Conservation (phyloP, 1,284 basidiomycete species). For the Cryptococcus jaspeensis region DNA sequence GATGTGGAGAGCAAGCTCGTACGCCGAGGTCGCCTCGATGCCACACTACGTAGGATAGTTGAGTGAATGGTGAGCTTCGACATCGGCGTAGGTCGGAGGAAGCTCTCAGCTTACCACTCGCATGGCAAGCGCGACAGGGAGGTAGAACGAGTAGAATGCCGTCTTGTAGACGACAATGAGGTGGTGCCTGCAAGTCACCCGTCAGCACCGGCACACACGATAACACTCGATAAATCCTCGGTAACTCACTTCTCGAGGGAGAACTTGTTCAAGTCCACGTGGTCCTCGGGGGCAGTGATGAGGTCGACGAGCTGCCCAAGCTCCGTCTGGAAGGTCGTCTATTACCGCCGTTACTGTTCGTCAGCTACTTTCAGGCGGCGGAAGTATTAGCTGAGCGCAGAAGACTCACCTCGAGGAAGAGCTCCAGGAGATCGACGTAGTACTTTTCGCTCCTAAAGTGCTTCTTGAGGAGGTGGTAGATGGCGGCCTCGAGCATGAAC, state of each 20-base stretch:
- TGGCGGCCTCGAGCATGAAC: constrained; percentile 93
- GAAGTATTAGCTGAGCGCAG: not conserved
- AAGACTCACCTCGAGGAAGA: constrained; percentile 76
- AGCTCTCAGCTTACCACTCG: constrained; percentile 54
- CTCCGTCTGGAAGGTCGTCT: constrained; percentile 91
- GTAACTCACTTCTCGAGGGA: constrained; percentile 66
- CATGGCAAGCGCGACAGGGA: constrained; percentile 94
- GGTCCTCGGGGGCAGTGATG: constrained; percentile 89
- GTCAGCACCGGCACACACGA: not conserved
- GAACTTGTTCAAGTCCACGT: constrained; percentile 84
- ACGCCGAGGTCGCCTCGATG: constrained; percentile 69
- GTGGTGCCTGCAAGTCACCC: constrained; percentile 63
- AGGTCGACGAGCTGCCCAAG: constrained; percentile 94
- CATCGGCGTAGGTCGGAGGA: not conserved
- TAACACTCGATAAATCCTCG: not conserved
- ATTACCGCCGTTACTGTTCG: constrained; percentile 8
- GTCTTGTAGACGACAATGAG: constrained; percentile 98
- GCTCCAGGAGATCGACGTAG: constrained; percentile 85
- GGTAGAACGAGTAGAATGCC: constrained; percentile 97
- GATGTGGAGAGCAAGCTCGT: constrained; percentile 76
- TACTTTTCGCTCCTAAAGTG: constrained; percentile 80
- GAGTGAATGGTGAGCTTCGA: not conserved
- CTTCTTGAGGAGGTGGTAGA: constrained; percentile 85
- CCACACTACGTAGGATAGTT: constrained; percentile 53
- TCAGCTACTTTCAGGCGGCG: not conserved